Conservation (phyloP, 148 eudicot genomes). For the Pharnaceum exiguum region DNA sequence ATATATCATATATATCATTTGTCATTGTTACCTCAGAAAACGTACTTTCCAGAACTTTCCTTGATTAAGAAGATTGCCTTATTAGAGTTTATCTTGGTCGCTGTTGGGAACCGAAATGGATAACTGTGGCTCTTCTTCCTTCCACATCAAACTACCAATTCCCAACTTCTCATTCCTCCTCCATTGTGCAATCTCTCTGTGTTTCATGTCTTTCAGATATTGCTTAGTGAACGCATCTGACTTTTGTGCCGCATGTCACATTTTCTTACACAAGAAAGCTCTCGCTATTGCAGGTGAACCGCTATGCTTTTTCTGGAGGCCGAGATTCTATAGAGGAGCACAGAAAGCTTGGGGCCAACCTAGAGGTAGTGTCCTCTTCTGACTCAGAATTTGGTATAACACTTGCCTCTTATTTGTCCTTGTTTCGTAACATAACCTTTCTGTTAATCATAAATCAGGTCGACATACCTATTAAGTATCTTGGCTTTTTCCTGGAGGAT, state of each 20-base stretch:
- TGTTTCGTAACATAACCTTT: background rate
- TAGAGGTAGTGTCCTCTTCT: conserved; percentile 51
- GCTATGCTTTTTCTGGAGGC: conserved; percentile 96
- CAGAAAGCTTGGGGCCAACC: conserved; percentile 80
- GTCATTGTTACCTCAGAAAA: no score
- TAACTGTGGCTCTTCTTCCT: no score
- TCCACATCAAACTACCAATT: no score
- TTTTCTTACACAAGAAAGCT: background rate
- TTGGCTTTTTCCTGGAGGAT: conserved; percentile 95
- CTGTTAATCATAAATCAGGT: conserved; percentile 43
- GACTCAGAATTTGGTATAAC: background rate
- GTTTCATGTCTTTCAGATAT: no score
- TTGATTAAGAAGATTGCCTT: no score
- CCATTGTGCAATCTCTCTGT: no score
- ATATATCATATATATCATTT: no score
- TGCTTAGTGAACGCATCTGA: no score
- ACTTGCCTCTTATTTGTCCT: conserved; percentile 2
- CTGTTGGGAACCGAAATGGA: no score
- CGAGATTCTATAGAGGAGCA: conserved; percentile 94
- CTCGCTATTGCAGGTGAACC: conserved; percentile 53
- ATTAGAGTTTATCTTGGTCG: no score
- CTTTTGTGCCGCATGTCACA: background rate
- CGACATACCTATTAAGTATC: conserved; percentile 89
- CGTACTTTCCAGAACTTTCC: no score
- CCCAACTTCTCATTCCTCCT: no score